Base-by-base conservation (phyloP, 352 stramenopile species). In the Phytophthora pluvialis region DNA sequence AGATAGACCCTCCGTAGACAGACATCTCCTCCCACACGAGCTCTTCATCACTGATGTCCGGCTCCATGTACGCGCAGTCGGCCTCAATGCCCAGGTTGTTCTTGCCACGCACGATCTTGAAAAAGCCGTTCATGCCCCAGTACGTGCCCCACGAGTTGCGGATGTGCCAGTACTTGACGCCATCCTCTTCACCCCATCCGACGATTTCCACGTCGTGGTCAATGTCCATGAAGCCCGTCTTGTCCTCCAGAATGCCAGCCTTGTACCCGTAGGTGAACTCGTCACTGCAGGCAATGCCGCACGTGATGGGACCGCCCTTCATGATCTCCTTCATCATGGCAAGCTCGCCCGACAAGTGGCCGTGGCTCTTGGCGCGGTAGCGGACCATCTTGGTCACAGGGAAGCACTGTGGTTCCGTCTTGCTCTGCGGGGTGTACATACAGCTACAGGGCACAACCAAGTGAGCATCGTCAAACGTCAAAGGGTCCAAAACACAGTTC, bases 71-170 rank as follows among this genome's bases (percentile, higher is more conserved):
- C 26, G 79, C 80, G 68, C 93, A 98, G 68, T 97, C 79, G 39
- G 75, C 81, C 49, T 98, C 94, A 29, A 98, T 97, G 4, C 83
- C 89, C 7, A 98, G 72, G 62, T 97, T 96, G 90, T 98, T 98
- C 21, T 83, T 90, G 28, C 95, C 95, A 12, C 89, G 84, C 29
- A 96, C 78, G 62, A 99, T 93, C 66, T 97, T 92, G 77, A 98
- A 98, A 68, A 97, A 99, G 33, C 97, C 97, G 57, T 98, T 97
- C 86, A 98, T 97, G 29, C 97, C 97, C 96, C 95, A 98, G 66
- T 92, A 93, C 11, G 78, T 93, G 36, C 97, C 97, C 94, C 97
- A 86, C 65, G 91, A 91, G 89, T 99, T 98, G 57, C 97, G 93
- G 32, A 98, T 81, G 76, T 98, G 95, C 97, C 97, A 99, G 79